Conservation (phyloP, 805 yeast species). For the Myxozyma lipomycoides region DNA sequence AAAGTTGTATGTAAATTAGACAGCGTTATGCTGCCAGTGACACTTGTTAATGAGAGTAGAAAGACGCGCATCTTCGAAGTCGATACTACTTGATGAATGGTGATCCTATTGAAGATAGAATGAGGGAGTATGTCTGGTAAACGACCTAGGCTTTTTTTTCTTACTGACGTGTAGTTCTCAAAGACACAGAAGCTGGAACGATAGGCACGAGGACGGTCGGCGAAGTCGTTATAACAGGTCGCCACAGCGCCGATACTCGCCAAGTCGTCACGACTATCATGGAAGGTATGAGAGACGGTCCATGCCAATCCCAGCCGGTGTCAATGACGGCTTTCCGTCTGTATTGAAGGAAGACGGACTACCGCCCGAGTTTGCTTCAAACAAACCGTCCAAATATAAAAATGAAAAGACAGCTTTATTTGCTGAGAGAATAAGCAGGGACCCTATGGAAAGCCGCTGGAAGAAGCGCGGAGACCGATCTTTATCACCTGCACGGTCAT, state of each 20-base stretch:
- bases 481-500: not conserved
- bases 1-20: constrained; percentile 17
- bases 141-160: too few relatives aligned
- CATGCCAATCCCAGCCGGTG: not conserved
- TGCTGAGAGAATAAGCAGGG: not conserved
- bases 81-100: constrained; percentile 62
- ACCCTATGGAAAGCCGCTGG: not conserved
- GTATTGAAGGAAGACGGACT: not conserved
- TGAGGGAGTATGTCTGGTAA: constrained; percentile 3
- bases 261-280: not conserved
- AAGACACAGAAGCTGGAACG: too few relatives aligned
- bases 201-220: too few relatives aligned
- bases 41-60: constrained; percentile 23
- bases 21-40: not conserved
- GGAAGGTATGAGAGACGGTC: not conserved
- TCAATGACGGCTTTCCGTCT: not conserved
- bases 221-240: too few relatives aligned
- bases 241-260: too few relatives aligned
- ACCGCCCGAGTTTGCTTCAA: not conserved
- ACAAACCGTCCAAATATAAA: not conserved
- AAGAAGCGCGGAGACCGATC: not conserved
- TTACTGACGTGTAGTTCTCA: too few relatives aligned
- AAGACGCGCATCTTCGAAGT: constrained; percentile 52
- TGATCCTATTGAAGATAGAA: constrained; percentile 53
- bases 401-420: not conserved